phyloP scores from a whole-genome alignment of 495 filamentous ascomycete species.

The Neurospora sublineolata region DNA sequence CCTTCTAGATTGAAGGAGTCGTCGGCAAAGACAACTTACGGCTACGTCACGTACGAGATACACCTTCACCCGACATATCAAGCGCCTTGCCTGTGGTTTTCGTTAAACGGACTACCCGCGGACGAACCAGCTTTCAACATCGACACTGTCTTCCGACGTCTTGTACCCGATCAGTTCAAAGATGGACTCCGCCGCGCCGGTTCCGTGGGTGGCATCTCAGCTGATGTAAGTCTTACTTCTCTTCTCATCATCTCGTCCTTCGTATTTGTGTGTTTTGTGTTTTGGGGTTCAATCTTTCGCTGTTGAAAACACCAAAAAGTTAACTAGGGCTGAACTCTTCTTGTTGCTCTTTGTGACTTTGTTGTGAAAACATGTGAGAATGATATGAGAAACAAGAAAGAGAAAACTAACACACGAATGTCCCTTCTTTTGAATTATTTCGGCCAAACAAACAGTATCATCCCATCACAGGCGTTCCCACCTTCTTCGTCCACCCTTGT shows the following conservation, averaged over 20 bases:
- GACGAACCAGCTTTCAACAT: constrained; percentile 36
- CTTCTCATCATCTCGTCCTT: constrained; percentile 2
- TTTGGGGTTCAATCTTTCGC: background rate
- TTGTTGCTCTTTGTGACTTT: constrained; percentile 10
- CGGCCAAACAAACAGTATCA: constrained; percentile 48
- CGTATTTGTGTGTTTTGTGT: constrained; percentile 15
- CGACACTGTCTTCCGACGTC: constrained; percentile 54
- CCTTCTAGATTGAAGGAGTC: background rate
- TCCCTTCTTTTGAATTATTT: constrained; percentile 16
- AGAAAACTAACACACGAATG: constrained; percentile 21
- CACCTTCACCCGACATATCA: constrained; percentile 46
- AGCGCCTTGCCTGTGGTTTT: constrained; percentile 49
- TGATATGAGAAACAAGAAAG: constrained; percentile 10
- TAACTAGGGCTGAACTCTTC: constrained; percentile 31
- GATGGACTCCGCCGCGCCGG: constrained; percentile 45
- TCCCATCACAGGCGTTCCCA: constrained; percentile 59
- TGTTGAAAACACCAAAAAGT: constrained; percentile 15
- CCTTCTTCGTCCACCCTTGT: constrained; percentile 80
- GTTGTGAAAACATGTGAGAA: background rate
- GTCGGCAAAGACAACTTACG: background rate
- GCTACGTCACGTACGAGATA: constrained; percentile 51
- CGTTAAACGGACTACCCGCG: constrained; percentile 33
- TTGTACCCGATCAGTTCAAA: constrained; percentile 56
- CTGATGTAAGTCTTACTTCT: constrained; percentile 48
- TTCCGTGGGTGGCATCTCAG: constrained; percentile 63